A percentile compares a stretch with the other conserved stretches of the same genome.
These are phyloP conservation scores for Aotearoamyces nothofagi DNA, from an alignment of 2,329 filamentous ascomycete genomes.

Conservation along the genomic window DNA sequence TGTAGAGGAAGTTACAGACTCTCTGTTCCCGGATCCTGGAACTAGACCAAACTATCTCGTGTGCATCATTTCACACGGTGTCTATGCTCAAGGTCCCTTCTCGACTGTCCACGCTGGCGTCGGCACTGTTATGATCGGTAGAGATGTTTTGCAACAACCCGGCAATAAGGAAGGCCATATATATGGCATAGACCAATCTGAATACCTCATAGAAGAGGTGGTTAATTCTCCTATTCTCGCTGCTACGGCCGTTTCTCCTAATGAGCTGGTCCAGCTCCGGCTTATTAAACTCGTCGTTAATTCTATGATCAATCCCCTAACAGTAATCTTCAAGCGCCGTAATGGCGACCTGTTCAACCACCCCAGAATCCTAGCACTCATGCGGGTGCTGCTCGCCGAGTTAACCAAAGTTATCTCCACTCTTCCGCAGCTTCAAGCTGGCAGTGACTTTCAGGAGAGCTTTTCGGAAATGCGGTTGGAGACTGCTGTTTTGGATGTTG, in stretches of 20 bases:
- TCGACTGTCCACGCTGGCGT: neutral
- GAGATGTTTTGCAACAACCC: too few relatives aligned
- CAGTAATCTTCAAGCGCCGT: conserved; percentile 59
- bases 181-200: conserved; percentile 24
- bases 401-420: conserved; percentile 54
- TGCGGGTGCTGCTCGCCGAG: conserved; percentile 60
- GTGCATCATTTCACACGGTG: conserved; percentile 17
- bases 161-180: neutral
- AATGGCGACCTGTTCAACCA: conserved; percentile 62
- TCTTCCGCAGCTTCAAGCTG: conserved; percentile 55
- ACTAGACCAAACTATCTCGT: conserved; percentile 58
- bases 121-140: neutral
- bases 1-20: conserved; percentile 59
- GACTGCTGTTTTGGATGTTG: conserved; percentile 37
- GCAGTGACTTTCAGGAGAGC: conserved; percentile 19
- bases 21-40: conserved; percentile 51
- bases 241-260: conserved; percentile 39
- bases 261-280: conserved; percentile 55
- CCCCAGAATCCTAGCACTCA: conserved; percentile 44
- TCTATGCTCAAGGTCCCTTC: conserved; percentile 16
- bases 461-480: conserved; percentile 47
- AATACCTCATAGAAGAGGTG: conserved; percentile 49
- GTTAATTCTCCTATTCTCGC: conserved; percentile 45
- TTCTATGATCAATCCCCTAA: conserved; percentile 66
- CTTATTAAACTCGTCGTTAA: conserved; percentile 66